Evolutionary conservation across 192 early-diverging fungal genomes (phyloP), one percentile per base, ranked within the genome.

Genomic region (Coemansia sp.): DNA sequence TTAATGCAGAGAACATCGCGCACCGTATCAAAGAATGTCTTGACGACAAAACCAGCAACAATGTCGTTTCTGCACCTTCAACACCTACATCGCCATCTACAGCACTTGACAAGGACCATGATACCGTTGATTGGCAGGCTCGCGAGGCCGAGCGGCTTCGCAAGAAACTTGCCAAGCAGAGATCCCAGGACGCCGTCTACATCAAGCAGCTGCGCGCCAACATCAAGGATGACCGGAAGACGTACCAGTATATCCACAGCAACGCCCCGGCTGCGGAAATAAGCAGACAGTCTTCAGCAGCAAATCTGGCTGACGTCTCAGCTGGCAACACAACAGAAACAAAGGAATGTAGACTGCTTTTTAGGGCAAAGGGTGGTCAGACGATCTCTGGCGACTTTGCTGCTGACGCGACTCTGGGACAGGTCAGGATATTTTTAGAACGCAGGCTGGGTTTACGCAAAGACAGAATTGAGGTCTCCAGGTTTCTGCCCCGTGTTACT

Each of bases 111-210:
- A 17, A 57, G 17, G 9, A 57, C 3, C 32, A 20, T 7, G 32
- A 20, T 5, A 0, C 9, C 22, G 5, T 35, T 34, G 32, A 57
- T 15, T 57, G 55, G 55, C 55, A 57, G 17, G 11, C 55, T 15
- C 55, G 28, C 1, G 55, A 57, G 55, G 55, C 55, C 34, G 55
- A 57, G 22, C 55, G 55, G 55, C 55, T 57, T 28, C 55, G 55
- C 55, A 57, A 35, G 12, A 28, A 57, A 33, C 55, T 57, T 28
- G 55, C 34, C 2, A 57, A 57, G 32, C 55, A 57, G 32, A 57
- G 34, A 57, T 12, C 28, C 32, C 35, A 57, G 55, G 55, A 57
- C 17, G 28, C 55, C 7, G 32, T 34, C 11, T 57, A 57, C 18
- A 57, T 57, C 32, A 57, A 57, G 55, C 55, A 57, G 55, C 55